phyloP scores from a whole-genome alignment of 2,329 filamentous ascomycete genomes.

The Aspergillus ruber region DNA sequence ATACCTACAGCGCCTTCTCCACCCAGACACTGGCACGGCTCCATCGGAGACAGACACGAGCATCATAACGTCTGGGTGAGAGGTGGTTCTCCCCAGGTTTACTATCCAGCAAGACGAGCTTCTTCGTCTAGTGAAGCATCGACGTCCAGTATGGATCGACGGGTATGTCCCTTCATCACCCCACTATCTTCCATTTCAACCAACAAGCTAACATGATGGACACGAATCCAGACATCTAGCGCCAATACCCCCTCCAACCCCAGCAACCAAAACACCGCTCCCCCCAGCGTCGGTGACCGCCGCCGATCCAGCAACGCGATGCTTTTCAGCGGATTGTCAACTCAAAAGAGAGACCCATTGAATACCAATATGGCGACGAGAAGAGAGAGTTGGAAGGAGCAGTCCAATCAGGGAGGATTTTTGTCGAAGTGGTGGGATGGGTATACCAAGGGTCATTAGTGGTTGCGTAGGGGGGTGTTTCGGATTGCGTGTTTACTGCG shows the following conservation, averaged over 20 bases:
- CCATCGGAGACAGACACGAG: constrained; percentile 27
- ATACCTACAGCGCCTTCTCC: constrained; percentile 3
- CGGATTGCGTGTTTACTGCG: too few species aligned
- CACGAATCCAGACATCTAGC: not conserved
- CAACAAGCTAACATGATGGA: constrained; percentile 1
- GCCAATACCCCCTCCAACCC: not conserved
- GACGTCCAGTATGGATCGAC: constrained; percentile 18
- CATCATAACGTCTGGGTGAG: constrained; percentile 31
- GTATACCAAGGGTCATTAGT: constrained; percentile 27
- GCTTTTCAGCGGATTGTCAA: constrained; percentile 31
- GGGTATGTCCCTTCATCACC: constrained; percentile 18
- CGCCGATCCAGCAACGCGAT: constrained; percentile 18
- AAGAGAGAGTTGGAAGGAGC: constrained; percentile 41
- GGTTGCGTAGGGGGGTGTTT: not conserved
- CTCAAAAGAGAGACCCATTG: constrained; percentile 38
- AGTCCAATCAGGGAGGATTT: constrained; percentile 32
- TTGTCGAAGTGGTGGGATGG: constrained; percentile 37
- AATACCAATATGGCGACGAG: constrained; percentile 32
- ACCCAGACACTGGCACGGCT: constrained; percentile 31
- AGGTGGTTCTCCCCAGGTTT: constrained; percentile 18
- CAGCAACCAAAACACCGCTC: constrained; percentile 4
- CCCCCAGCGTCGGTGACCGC: constrained; percentile 17
- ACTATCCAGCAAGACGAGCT: constrained; percentile 13
- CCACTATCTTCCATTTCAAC: not conserved
- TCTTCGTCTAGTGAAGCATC: constrained; percentile 14